These are phyloP conservation scores for Chlamydomonas asymmetrica DNA, from an alignment of 139 green algal species.

Conservation along the genomic window DNA sequence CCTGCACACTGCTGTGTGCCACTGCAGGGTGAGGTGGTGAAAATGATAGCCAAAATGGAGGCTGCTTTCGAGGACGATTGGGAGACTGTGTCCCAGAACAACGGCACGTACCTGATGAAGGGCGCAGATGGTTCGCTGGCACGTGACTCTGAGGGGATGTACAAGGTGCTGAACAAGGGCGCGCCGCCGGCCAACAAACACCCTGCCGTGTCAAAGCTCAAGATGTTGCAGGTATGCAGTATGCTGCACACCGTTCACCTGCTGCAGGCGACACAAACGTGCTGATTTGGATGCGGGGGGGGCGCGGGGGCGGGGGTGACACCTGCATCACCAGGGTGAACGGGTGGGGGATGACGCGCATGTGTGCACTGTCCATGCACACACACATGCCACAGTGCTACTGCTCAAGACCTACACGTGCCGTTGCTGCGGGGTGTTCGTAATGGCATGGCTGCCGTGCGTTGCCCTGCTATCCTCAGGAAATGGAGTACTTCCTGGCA, in stretches of 20 bases:
- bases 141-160: conserved; percentile 18
- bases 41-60: conserved; percentile 47
- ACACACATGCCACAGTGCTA: no score
- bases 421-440: no score
- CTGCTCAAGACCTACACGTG: no score
- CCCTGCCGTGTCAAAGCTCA: conserved; percentile 44
- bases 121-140: conserved; percentile 13
- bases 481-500: conserved; percentile 37
- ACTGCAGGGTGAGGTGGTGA: conserved; percentile 32
- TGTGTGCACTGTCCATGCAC: no score
- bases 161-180: conserved; percentile 18
- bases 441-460: no score
- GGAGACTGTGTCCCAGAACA: conserved; percentile 18
- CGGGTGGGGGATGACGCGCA: no score
- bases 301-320: not conserved
- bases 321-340: no score
- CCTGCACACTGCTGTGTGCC: not conserved
- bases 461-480: no score
- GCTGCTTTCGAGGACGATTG: conserved; percentile 40
- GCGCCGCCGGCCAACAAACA: conserved; percentile 12
- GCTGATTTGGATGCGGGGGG: no score
- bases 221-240: conserved; percentile 30
- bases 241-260: no score
- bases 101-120: conserved; percentile 26
- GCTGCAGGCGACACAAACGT: no score